phyloP scores from a whole-genome alignment of 176 grass and related monocot genomes.

The Hyparrhenia diplandra region DNA sequence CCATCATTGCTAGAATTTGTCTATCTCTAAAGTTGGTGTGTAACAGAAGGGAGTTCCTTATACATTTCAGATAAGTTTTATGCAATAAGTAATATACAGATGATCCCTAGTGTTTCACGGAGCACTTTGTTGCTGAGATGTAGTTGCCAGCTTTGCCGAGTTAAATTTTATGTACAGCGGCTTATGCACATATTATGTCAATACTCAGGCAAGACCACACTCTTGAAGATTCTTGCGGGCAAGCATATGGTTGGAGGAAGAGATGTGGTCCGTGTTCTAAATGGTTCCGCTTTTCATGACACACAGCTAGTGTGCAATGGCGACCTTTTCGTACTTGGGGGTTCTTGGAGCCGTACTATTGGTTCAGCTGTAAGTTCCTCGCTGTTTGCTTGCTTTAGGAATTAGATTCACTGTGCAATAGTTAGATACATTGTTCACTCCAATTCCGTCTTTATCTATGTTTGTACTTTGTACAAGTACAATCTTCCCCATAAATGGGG shows the following conservation, averaged over 20 bases:
- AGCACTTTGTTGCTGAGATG: not conserved
- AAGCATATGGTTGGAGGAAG: constrained; percentile 99
- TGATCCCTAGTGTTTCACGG: not conserved
- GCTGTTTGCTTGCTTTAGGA: constrained; percentile 17
- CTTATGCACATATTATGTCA: constrained; percentile 16
- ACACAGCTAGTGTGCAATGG: constrained; percentile 85
- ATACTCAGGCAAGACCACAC: constrained; percentile 88
- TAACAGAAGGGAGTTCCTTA: not conserved
- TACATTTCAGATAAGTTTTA: too few relatives aligned
- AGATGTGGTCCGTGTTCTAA: constrained; percentile 84
- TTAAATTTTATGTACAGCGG: not conserved
- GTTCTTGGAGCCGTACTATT: constrained; percentile 91
- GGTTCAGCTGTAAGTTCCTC: constrained; percentile 70
- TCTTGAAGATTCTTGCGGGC: constrained; percentile 90
- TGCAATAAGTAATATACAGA: too few relatives aligned
- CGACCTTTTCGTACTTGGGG: constrained; percentile 75
- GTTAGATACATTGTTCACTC: not conserved
- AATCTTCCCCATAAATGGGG: not conserved
- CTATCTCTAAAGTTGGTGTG: not conserved
- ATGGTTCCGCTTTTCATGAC: constrained; percentile 93
- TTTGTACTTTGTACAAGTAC: not conserved
- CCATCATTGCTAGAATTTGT: not conserved
- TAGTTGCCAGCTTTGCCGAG: not conserved
- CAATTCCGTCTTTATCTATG: not conserved
- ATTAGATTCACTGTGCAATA: too few relatives aligned